Conservation (phyloP, 1,139 yeast genomes). For the Hemisphaericaspora lyxosophila region DNA sequence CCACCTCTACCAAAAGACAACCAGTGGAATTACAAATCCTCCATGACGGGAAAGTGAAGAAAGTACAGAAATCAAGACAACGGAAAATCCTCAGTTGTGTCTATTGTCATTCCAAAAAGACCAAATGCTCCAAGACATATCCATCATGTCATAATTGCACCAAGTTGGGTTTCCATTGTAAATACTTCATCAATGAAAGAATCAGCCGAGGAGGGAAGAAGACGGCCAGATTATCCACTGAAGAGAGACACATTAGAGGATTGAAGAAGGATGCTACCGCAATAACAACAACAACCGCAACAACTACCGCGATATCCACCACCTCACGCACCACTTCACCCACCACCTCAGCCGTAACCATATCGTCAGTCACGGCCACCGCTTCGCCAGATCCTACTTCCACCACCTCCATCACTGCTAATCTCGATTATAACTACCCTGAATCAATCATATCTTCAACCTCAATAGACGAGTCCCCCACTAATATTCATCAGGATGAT, state of each 20-base stretch:
- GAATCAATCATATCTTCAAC: slow-evolving; percentile 1
- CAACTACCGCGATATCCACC: neutral
- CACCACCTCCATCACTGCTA: too few relatives aligned
- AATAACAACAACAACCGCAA: neutral
- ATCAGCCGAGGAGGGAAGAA: slow-evolving; percentile 49
- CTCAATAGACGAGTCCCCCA: neutral
- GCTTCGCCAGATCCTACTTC: too few relatives aligned
- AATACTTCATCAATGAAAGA: slow-evolving; percentile 57
- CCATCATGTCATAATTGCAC: slow-evolving; percentile 53
- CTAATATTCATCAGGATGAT: slow-evolving; percentile 4
- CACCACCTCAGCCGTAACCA: too few relatives aligned
- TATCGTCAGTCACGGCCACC: too few relatives aligned
- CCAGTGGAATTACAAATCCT: too few relatives aligned
- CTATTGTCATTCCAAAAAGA: slow-evolving; percentile 61
- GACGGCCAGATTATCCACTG: slow-evolving; percentile 16
- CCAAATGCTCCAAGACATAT: slow-evolving; percentile 54
- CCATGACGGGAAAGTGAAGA: slow-evolving; percentile 34
- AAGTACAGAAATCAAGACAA: slow-evolving; percentile 60
- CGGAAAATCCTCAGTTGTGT: slow-evolving; percentile 55
- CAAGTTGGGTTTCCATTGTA: slow-evolving; percentile 44
- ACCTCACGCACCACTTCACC: neutral
- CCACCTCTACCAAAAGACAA: too few relatives aligned
- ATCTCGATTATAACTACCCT: neutral
- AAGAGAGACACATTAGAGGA: slow-evolving; percentile 12
- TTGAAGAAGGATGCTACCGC: slow-evolving; percentile 3